These are phyloP conservation scores for Pseudoscleropodium purum DNA, from an alignment of 225 moss, liverwort and hornwort genomes.

Conservation along the genomic window DNA sequence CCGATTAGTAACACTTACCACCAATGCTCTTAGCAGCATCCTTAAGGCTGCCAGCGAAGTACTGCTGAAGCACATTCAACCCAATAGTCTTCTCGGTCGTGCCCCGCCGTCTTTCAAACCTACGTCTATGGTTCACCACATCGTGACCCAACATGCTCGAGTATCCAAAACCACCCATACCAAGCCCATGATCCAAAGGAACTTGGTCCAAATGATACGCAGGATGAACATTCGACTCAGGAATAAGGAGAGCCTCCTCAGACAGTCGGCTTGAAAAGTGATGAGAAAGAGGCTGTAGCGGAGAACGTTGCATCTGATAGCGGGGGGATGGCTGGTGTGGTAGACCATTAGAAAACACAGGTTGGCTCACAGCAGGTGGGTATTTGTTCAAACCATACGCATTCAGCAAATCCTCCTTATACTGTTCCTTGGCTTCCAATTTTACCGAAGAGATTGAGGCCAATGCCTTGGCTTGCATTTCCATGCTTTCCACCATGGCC, in stretches of 20 bases:
- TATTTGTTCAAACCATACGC: slow-evolving; percentile 15
- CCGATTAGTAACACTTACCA: slow-evolving; percentile 44
- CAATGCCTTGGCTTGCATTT: slow-evolving; percentile 26
- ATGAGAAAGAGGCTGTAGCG: slow-evolving; percentile 10
- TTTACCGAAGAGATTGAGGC: slow-evolving; percentile 9
- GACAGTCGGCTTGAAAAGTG: slow-evolving; percentile 9
- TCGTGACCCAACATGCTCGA: slow-evolving; percentile 32
- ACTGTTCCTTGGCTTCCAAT: slow-evolving; percentile 25
- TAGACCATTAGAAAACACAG: not conserved
- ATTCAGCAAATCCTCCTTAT: slow-evolving; percentile 18
- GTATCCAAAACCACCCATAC: slow-evolving; percentile 13
- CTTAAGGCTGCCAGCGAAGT: slow-evolving; percentile 95
- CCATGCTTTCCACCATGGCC: slow-evolving; percentile 36
- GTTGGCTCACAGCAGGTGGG: not conserved
- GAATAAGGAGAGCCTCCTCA: slow-evolving; percentile 13
- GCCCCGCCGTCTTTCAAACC: slow-evolving; percentile 84
- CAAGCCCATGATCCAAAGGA: slow-evolving; percentile 21
- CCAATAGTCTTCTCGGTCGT: slow-evolving; percentile 95
- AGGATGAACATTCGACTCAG: slow-evolving; percentile 16
- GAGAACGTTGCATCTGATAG: slow-evolving; percentile 19
- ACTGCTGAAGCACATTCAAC: slow-evolving; percentile 87
- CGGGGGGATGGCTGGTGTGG: slow-evolving; percentile 3
- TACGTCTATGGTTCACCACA: slow-evolving; percentile 45
- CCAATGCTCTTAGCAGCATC: slow-evolving; percentile 99
- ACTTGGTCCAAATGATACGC: slow-evolving; percentile 11